Conservation (phyloP, 1,139 yeast species). For the Saccharomyces hybrid region DNA sequence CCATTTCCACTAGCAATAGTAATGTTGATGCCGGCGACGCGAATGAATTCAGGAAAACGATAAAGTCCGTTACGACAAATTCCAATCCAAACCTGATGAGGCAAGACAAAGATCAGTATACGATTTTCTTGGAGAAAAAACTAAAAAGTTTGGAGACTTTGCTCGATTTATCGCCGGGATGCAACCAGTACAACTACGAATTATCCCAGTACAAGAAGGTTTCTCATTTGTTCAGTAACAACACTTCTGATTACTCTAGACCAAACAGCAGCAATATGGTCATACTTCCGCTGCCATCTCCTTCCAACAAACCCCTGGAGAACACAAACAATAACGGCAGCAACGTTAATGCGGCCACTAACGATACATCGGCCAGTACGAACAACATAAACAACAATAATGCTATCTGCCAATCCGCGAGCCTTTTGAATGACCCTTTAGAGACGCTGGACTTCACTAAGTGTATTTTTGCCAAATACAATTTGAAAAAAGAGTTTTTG, state of each 20-base stretch:
- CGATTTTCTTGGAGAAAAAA: slow-evolving; percentile 44
- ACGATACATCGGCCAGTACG: neutral
- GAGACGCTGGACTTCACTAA: slow-evolving; percentile 35
- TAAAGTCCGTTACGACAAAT: slow-evolving; percentile 7
- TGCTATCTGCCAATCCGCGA: slow-evolving; percentile 11
- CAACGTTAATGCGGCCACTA: neutral
- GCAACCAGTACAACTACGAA: slow-evolving; percentile 24
- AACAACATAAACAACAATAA: slow-evolving; percentile 10
- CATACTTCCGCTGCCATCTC: slow-evolving; percentile 1
- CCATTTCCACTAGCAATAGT: neutral
- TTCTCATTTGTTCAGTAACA: slow-evolving; percentile 32
- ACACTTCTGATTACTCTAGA: neutral
- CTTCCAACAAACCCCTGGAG: neutral
- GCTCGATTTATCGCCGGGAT: slow-evolving; percentile 31
- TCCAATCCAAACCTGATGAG: neutral
- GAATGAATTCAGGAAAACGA: slow-evolving; percentile 1
- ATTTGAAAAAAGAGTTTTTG: slow-evolving; percentile 35
- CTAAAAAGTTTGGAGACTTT: slow-evolving; percentile 42
- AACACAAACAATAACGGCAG: neutral
- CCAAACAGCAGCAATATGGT: neutral
- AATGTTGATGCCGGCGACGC: neutral
- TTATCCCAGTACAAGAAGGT: slow-evolving; percentile 38
- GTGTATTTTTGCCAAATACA: slow-evolving; percentile 38
- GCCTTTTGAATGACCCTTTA: slow-evolving; percentile 28
- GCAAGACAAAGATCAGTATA: slow-evolving; percentile 41